Evolutionary conservation across 2,329 filamentous ascomycete species (phyloP).

Genomic region (Lasiodiplodia citricola): DNA sequence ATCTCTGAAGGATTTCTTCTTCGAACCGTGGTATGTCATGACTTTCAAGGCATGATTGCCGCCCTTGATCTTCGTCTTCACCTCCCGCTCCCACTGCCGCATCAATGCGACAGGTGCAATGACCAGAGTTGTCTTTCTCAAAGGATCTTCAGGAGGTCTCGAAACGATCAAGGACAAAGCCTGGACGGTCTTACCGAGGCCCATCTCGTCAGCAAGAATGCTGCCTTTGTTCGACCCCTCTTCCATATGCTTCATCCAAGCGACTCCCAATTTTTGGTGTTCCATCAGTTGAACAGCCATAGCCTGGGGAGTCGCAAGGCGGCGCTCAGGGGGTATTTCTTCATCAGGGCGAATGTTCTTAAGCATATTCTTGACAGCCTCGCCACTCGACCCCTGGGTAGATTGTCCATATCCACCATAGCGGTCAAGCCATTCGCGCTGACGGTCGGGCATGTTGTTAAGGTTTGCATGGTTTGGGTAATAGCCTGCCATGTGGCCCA

Average conservation of each 20-base stretch:
- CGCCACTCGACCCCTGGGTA: not conserved
- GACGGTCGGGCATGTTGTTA: not conserved
- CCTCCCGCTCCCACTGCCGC: constrained; percentile 84
- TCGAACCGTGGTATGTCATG: constrained; percentile 70
- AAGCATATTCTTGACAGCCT: constrained; percentile 28
- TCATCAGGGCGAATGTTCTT: constrained; percentile 40
- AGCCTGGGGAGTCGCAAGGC: constrained; percentile 71
- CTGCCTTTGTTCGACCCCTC: constrained; percentile 73
- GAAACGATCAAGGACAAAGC: constrained; percentile 77
- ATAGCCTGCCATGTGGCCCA: constrained; percentile 6
- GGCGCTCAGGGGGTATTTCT: constrained; percentile 56
- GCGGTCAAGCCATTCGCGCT: not conserved
- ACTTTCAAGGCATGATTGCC: constrained; percentile 63
- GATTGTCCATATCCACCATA: constrained; percentile 1
- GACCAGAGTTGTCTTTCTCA: constrained; percentile 77
- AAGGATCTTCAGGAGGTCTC: constrained; percentile 64
- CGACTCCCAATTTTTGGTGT: constrained; percentile 79
- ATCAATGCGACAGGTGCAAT: constrained; percentile 80
- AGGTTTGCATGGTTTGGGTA: not conserved
- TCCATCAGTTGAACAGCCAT: constrained; percentile 74
- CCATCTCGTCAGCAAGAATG: constrained; percentile 75
- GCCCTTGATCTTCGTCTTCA: constrained; percentile 69
- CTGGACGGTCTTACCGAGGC: constrained; percentile 83
- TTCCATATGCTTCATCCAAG: constrained; percentile 79
- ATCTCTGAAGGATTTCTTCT: constrained; percentile 63